phyloP scores from a whole-genome alignment of 441 rosid genomes.

The Pelargonium fulgidum region DNA sequence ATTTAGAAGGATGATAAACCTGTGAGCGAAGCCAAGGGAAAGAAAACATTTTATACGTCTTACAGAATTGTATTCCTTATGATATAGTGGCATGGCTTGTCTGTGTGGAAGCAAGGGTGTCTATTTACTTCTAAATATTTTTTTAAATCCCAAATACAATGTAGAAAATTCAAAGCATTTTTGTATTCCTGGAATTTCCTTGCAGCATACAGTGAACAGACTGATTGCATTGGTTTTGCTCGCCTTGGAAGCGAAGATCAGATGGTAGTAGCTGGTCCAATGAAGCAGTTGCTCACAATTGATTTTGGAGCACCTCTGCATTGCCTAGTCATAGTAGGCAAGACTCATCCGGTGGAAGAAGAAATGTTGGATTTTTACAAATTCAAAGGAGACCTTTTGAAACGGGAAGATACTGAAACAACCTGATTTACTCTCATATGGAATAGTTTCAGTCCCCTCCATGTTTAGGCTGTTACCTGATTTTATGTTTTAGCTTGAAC shows the following conservation, averaged over 20 bases:
- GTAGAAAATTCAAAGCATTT: not conserved
- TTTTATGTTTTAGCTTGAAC: conserved; percentile 1
- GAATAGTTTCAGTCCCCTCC: conserved; percentile 7
- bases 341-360: conserved; percentile 77
- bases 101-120: too few species aligned
- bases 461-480: not conserved
- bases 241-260: conserved; percentile 81
- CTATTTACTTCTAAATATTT: too few species aligned
- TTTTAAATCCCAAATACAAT: too few species aligned
- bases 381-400: conserved; percentile 19
- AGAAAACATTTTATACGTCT: too few species aligned
- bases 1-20: too few species aligned
- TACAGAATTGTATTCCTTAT: too few species aligned
- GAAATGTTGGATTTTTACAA: conserved; percentile 79
- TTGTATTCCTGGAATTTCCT: conserved; percentile 6
- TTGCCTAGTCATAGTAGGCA: conserved; percentile 76
- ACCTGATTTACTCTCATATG: conserved; percentile 11
- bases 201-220: conserved; percentile 58
- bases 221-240: conserved; percentile 74
- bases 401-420: conserved; percentile 1
- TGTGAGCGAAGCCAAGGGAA: too few species aligned
- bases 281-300: conserved; percentile 53
- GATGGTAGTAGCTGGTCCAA: conserved; percentile 68
- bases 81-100: too few species aligned
- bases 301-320: conserved; percentile 82